Conservation (phyloP, 495 filamentous ascomycete genomes). For the Lichenothelia convexa region DNA sequence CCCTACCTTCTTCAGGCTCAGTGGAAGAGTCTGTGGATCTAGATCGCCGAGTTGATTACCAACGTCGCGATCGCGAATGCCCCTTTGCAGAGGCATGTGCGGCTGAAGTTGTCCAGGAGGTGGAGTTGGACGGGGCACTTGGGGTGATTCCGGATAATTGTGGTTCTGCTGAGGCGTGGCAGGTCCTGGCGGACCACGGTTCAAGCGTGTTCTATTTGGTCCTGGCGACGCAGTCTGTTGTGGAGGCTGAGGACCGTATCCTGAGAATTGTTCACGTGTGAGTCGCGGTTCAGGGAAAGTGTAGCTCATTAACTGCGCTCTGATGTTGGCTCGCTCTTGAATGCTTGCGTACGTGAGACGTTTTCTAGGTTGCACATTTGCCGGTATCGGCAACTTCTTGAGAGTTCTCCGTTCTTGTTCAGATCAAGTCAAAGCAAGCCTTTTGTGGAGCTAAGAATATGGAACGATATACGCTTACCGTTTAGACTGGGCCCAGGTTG, state of each 20-base stretch:
- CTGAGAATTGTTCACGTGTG: slow-evolving; percentile 15
- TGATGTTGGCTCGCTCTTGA: no score
- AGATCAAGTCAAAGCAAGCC: no score
- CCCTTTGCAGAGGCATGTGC: slow-evolving; percentile 4
- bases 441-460: no score
- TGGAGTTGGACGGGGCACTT: slow-evolving; percentile 67
- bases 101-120: slow-evolving; percentile 31
- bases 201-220: slow-evolving; percentile 41
- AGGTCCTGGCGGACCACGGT: slow-evolving; percentile 44
- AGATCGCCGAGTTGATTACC: slow-evolving; percentile 76
- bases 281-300: no score
- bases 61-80: slow-evolving; percentile 31
- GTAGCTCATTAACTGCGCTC: no score
- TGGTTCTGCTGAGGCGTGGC: slow-evolving; percentile 83
- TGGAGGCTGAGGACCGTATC: slow-evolving; percentile 53
- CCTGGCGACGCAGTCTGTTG: slow-evolving; percentile 76
- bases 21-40: slow-evolving; percentile 65
- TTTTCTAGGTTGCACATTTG: no score
- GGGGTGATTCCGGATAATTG: slow-evolving; percentile 78
- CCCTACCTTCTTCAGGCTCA: slow-evolving; percentile 35
- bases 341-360: no score
- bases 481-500: slow-evolving; percentile 47
- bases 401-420: no score
- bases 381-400: no score
- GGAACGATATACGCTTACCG: slow-evolving; percentile 29